Conservation (phyloP, 805 yeast genomes). For the Brettanomyces custersianus region DNA sequence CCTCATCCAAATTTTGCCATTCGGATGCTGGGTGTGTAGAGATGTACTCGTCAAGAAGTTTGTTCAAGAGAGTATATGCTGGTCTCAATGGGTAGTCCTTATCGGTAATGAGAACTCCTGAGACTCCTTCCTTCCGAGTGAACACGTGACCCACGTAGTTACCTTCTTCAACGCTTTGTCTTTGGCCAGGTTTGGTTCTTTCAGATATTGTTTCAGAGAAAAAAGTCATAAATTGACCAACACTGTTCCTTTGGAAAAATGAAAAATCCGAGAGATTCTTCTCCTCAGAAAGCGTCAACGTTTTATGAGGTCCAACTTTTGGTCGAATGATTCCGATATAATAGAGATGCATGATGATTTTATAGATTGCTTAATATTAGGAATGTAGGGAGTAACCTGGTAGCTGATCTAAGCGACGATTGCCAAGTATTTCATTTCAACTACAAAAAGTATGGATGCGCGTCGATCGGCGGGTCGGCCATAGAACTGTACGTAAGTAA, state of each 20-base stretch:
- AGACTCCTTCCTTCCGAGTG: slow-evolving; percentile 80
- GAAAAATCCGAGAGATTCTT: slow-evolving; percentile 80
- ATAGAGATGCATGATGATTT: slow-evolving; percentile 93
- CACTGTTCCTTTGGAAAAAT: slow-evolving; percentile 69
- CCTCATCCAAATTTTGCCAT: slow-evolving; percentile 50
- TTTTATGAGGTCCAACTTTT: slow-evolving; percentile 36
- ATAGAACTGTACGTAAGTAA: no score
- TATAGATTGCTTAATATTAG: no score
- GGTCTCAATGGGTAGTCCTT: slow-evolving; percentile 96
- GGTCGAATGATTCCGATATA: slow-evolving; percentile 82
- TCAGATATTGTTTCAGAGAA: slow-evolving; percentile 85
- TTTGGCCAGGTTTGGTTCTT: slow-evolving; percentile 81
- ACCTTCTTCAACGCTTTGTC: slow-evolving; percentile 92
- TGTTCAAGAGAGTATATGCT: slow-evolving; percentile 87
- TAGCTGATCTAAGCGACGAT: no score
- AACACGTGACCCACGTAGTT: slow-evolving; percentile 87
- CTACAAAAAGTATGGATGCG: no score
- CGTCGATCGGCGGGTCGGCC: no score
- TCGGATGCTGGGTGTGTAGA: slow-evolving; percentile 67
- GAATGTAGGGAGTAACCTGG: no score
- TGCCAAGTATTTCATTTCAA: no score
- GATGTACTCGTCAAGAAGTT: slow-evolving; percentile 82
- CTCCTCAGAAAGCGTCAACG: slow-evolving; percentile 70
- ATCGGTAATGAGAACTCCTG: slow-evolving; percentile 88
- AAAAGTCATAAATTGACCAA: slow-evolving; percentile 90